Evolutionary conservation across 768 basidiomycete species (phyloP), one percentile per base, ranked within the genome.

Genomic region (Gelatoporia subvermispora): DNA sequence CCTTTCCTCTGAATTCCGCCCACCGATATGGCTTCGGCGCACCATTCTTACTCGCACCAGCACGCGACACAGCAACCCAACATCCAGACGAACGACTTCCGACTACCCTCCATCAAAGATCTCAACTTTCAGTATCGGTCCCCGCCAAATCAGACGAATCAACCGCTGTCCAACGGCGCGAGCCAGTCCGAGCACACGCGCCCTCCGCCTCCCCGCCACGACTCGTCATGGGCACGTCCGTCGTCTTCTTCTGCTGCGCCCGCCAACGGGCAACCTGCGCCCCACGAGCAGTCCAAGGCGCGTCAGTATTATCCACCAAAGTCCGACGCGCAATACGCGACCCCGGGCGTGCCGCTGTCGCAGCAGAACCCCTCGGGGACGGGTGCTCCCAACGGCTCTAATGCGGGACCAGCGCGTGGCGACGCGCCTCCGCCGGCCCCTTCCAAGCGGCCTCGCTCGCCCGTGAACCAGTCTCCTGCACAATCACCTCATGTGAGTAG

Each of bases 31-130:
- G 71, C 75, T 59, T 76, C 76, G 58, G 67, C 76, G 43, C 75
- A 78, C 46, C 77, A 72, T 53, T 57, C 72, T 53, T 56, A 58
- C 51, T 49, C 67, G 48, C 64, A 57, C 45, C 61, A 56, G 58
- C 72, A 71, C 54, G 59, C 71, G 34, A 59, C 65, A 3, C 60
- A 64, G 24, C 66, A 66, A 17, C 68, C 68, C 7, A 58, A 69
- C 31, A 69, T 66, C 53, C 64, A 69, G 45, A 66, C 66, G 21
- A 43, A 73, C 59, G 69, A 74, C 49, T 65, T 80, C 57, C 81
- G 82, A 35, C 75, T 86, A 4, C 85, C 85, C 0, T 84, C 84
- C 17, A 74, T 88, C 63, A 86, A 79, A 68, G 83, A 85, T 60
- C 74, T 88, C 61, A 82, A 85, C 62, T 85, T 88, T 54, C 61